Evolutionary conservation across 371 early-diverging fungal species (phyloP).

Genomic region (Apophysomyces elegans): DNA sequence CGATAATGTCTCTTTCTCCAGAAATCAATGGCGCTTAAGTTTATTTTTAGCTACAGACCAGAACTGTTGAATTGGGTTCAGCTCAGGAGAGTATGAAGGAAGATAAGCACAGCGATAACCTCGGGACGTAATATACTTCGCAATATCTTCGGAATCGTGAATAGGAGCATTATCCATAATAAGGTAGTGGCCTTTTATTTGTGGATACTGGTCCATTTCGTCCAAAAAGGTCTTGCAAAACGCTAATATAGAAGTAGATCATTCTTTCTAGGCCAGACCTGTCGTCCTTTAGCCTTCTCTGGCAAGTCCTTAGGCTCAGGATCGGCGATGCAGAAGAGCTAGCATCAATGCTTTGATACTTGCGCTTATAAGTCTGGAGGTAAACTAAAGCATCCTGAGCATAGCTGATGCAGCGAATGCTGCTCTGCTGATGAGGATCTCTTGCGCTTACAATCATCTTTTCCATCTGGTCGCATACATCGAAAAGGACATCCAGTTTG

Average conservation of each 20-base stretch:
- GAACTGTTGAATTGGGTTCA: slow-evolving; percentile 17
- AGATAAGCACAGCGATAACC: slow-evolving; percentile 18
- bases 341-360: slow-evolving; percentile 10
- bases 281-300: background rate
- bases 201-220: too few species aligned
- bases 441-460: slow-evolving; percentile 2
- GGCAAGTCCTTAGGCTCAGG: slow-evolving; percentile 2
- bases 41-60: slow-evolving; percentile 8
- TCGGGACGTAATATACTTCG: slow-evolving; percentile 3
- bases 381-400: background rate
- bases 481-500: slow-evolving; percentile 3
- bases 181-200: background rate
- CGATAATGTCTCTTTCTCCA: too few species aligned
- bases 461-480: slow-evolving; percentile 1
- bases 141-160: slow-evolving; percentile 12
- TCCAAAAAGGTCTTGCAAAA: too few species aligned
- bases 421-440: slow-evolving; percentile 5
- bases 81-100: slow-evolving; percentile 22
- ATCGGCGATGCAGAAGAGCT: slow-evolving; percentile 13
- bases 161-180: slow-evolving; percentile 18
- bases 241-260: background rate
- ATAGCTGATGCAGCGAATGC: background rate
- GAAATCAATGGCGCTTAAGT: background rate
- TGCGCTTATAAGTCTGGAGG: background rate
- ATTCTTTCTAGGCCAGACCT: background rate